Base-by-base conservation (phyloP, 768 basidiomycete genomes). In the Phaeolepiota aurea region DNA sequence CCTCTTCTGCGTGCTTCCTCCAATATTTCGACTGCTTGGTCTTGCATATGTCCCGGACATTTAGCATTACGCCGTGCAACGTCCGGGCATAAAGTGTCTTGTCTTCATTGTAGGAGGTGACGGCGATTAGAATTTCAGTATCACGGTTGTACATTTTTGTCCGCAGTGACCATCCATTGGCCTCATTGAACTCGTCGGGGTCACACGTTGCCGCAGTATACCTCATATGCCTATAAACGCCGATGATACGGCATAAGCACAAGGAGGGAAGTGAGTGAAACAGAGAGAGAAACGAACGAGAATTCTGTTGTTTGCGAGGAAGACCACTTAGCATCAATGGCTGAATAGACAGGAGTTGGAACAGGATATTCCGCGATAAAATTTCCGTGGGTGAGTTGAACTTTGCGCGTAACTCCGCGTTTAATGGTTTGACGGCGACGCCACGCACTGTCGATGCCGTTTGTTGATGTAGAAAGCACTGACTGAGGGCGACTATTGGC, bases 41-140 rank as follows among this genome's bases (percentile, higher is more conserved):
- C 64, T 86, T 91, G 76, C 91, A 93, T 49, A 97, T 97, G 52
- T 98, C 87, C 48, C 93, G 86, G 46, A 98, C 94, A 62, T 99
- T 98, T 47, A 94, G 62, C 93, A 97, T 97, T 53, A 97, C 84
- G 47, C 88, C 88, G 54, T 97, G 94, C 30, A 98, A 69, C 0
- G 94, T 97, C 48, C 86, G 82, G 19, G 87, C 78, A 54, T 90
- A 88, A n/a, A 90, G 75, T 4, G 79, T 82, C 68, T 90, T 91
- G 74, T 91, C 87, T 59, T 92, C 89, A 47, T 91, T 90, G 66
- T 90, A 91, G 3, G 83, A 88, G 4, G 90, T 96, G 47, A 97
- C 87, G 7, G 91, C 93, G 52, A 98, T 94, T 18, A 97, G 74
- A 4, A 98, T 59, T 48, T 98, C 94, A 1, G 94, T 98, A 48